These are phyloP conservation scores for Penicillium sp. DNA, from an alignment of 2,329 filamentous ascomycete species.

Conservation along the genomic window DNA sequence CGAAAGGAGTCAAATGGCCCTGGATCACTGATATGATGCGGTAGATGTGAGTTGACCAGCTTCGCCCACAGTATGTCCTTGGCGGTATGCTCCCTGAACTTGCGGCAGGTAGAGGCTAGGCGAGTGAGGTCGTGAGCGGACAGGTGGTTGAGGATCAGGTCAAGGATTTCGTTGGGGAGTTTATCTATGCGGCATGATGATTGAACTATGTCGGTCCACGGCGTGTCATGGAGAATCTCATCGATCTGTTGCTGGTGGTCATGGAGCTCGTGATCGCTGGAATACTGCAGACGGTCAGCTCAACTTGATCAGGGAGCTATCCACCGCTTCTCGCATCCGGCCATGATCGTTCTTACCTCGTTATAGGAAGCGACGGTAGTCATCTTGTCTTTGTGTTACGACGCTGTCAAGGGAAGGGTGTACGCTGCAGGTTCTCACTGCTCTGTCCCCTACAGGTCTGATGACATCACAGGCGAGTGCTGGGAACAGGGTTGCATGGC, in stretches of 20 bases:
- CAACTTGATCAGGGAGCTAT: neutral
- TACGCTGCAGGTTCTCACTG: conserved; percentile 1
- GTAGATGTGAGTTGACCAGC: conserved; percentile 67
- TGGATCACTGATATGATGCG: conserved; percentile 55
- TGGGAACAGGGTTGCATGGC: conserved; percentile 4
- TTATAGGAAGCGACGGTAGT: neutral
- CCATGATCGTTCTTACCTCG: neutral
- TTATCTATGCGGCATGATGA: conserved; percentile 27
- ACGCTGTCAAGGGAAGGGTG: neutral
- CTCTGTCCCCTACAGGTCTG: conserved; percentile 7
- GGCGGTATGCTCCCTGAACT: conserved; percentile 58
- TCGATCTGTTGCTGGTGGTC: conserved; percentile 7
- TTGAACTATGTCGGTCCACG: neutral
- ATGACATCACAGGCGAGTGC: conserved; percentile 21
- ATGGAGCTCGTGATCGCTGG: conserved; percentile 2
- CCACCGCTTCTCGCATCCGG: neutral
- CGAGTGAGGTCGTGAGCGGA: conserved; percentile 61
- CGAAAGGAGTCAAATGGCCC: conserved; percentile 64
- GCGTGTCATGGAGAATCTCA: conserved; percentile 9
- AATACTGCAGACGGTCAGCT: conserved; percentile 1
- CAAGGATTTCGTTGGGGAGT: conserved; percentile 73
- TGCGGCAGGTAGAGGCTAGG: conserved; percentile 61
- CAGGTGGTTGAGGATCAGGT: conserved; percentile 68
- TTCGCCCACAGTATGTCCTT: conserved; percentile 71
- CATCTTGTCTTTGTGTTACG: conserved; percentile 1